Conservation (phyloP, 2,329 filamentous ascomycete species). For the Penicillium hordei region DNA sequence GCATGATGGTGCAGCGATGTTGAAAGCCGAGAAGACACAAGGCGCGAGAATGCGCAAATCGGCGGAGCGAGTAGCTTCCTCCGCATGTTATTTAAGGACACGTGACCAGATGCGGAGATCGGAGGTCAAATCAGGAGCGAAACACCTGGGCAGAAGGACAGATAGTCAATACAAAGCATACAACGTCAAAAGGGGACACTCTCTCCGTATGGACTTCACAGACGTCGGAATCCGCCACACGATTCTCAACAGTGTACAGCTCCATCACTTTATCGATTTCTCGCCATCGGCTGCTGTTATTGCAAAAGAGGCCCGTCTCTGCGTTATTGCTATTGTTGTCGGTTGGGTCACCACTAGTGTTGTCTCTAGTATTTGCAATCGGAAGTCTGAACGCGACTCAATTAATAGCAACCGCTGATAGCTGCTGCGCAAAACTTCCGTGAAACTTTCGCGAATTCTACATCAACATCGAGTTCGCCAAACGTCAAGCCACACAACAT, state of each 20-base stretch:
- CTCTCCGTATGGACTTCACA: slow-evolving; percentile 40
- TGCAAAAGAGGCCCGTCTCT: slow-evolving; percentile 53
- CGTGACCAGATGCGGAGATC: slow-evolving; percentile 26
- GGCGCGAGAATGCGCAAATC: background rate
- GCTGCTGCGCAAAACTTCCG: slow-evolving; percentile 1
- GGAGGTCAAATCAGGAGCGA: slow-evolving; percentile 26
- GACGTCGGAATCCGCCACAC: slow-evolving; percentile 49
- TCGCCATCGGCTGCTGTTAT: slow-evolving; percentile 51
- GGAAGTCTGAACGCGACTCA: slow-evolving; percentile 16
- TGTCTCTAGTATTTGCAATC: slow-evolving; percentile 33
- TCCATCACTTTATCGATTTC: slow-evolving; percentile 54
- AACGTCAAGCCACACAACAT: slow-evolving; percentile 23
- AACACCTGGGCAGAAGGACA: slow-evolving; percentile 22
- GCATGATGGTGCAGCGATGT: slow-evolving; percentile 26
- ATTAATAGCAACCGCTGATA: slow-evolving; percentile 11
- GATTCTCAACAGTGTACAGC: slow-evolving; percentile 43
- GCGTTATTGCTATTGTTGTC: slow-evolving; percentile 51
- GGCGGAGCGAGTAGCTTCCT: slow-evolving; percentile 13
- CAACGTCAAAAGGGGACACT: slow-evolving; percentile 7
- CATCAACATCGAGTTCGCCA: background rate
- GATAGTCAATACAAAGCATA: slow-evolving; percentile 18
- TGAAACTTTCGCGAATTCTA: background rate
- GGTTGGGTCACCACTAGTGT: slow-evolving; percentile 46
- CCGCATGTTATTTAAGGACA: slow-evolving; percentile 12
- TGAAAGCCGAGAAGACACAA: slow-evolving; percentile 2